Conservation (phyloP, 305 asterid genomes). For the Solanum hybrid region DNA sequence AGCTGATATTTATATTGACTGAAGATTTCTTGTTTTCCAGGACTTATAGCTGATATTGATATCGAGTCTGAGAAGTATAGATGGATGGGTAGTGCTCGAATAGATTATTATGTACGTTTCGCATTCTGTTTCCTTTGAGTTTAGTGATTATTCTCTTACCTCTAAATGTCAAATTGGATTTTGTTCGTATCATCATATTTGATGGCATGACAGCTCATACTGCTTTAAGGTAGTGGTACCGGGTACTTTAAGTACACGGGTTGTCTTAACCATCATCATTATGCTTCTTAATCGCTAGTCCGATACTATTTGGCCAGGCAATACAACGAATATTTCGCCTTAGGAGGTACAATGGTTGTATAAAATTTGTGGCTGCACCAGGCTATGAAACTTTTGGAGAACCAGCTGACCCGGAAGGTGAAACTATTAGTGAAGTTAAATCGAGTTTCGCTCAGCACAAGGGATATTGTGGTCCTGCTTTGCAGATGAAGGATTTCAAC, state of each 20-base stretch:
- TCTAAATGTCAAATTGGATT: neutral
- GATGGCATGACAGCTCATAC: neutral
- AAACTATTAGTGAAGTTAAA: constrained; percentile 17
- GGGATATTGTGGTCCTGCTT: constrained; percentile 59
- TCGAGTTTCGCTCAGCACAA: constrained; percentile 17
- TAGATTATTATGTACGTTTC: constrained; percentile 59
- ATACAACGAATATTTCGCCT: constrained; percentile 58
- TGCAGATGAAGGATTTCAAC: constrained; percentile 20
- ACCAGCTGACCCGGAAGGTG: constrained; percentile 23
- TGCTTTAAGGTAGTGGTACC: neutral
- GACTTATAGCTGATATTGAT: constrained; percentile 93
- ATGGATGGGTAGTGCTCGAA: constrained; percentile 98
- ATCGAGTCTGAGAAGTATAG: constrained; percentile 92
- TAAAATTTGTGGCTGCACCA: constrained; percentile 50
- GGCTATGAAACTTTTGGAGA: constrained; percentile 61
- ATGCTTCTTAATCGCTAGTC: neutral
- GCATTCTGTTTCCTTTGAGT: neutral
- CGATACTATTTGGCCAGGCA: constrained; percentile 38
- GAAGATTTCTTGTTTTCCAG: constrained; percentile 33
- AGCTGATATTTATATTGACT: constrained; percentile 83
- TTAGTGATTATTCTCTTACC: neutral
- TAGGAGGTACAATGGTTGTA: constrained; percentile 66
- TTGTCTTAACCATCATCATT: neutral
- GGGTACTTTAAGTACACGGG: neutral
- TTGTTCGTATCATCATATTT: neutral